These are phyloP conservation scores for Diplotaxis tenuifolia DNA, from an alignment of 345 rosid genomes.

Conservation along the genomic window DNA sequence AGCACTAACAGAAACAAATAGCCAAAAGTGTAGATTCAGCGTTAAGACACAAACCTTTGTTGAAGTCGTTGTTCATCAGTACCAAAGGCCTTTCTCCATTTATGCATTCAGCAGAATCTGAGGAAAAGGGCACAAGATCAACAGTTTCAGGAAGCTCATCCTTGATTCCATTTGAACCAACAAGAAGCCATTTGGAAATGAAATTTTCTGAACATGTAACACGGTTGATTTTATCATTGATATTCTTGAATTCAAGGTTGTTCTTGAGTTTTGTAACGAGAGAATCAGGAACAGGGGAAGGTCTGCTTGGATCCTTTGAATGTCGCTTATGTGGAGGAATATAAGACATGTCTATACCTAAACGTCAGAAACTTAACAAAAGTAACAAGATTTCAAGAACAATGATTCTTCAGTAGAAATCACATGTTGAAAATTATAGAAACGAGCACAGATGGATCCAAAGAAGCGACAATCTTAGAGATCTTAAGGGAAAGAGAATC, in stretches of 20 bases:
- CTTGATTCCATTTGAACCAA: constrained; percentile 42
- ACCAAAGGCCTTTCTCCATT: constrained; percentile 39
- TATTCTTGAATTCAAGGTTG: constrained; percentile 27
- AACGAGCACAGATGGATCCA: neutral
- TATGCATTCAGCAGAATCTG: constrained; percentile 35
- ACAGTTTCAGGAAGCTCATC: constrained; percentile 36
- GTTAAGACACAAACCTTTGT: neutral
- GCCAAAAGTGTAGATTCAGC: neutral
- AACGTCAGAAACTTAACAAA: neutral
- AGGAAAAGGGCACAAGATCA: constrained; percentile 37
- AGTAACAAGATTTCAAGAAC: neutral
- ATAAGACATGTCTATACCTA: constrained; percentile 47
- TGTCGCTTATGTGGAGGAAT: constrained; percentile 60
- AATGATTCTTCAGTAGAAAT: neutral
- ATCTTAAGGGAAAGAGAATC: neutral
- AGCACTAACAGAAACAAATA: neutral
- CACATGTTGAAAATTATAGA: neutral
- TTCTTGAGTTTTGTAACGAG: constrained; percentile 36
- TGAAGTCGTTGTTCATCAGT: constrained; percentile 37
- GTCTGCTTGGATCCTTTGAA: constrained; percentile 29
- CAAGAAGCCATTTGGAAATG: constrained; percentile 45
- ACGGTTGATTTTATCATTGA: constrained; percentile 15
- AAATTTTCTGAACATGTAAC: constrained; percentile 39
- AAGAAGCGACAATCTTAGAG: neutral
- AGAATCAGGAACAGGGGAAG: constrained; percentile 41